Conservation (phyloP, 768 basidiomycete species). For the Boletus speciosus region DNA sequence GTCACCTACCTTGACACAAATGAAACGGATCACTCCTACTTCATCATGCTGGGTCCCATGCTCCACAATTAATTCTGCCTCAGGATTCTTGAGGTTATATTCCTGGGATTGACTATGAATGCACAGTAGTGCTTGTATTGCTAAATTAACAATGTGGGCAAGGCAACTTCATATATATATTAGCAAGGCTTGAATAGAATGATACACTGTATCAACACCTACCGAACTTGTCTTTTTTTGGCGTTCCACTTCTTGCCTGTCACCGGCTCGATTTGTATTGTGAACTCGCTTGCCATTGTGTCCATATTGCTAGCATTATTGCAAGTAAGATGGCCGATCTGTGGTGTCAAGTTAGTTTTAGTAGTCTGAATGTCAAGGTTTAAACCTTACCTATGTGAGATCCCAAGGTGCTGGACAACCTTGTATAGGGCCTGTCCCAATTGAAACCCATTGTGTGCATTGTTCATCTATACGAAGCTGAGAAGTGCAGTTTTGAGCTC, state of each 20-base stretch:
- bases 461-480: too few species aligned
- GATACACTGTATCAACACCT: neutral
- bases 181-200: too few species aligned
- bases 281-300: conserved; percentile 34
- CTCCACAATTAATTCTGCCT: neutral
- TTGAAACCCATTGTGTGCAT: conserved; percentile 33
- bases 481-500: too few species aligned
- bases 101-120: neutral
- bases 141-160: neutral
- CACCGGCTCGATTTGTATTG: neutral
- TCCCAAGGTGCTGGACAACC: conserved; percentile 25
- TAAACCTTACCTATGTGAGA: conserved; percentile 21
- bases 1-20: neutral
- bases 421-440: conserved; percentile 40
- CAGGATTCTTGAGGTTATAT: neutral
- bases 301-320: conserved; percentile 15
- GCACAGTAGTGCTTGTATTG: neutral
- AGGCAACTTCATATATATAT: neutral
- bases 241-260: neutral
- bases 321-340: too few species aligned
- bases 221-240: neutral
- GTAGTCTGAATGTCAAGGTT: too few species aligned
- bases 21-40: neutral
- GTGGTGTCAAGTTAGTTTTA: too few species aligned
- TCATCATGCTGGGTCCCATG: neutral